Evolutionary conservation across 2,329 filamentous ascomycete species (phyloP), one percentile per base, ranked within the genome.

Genomic region (Alternaria triticina): DNA sequence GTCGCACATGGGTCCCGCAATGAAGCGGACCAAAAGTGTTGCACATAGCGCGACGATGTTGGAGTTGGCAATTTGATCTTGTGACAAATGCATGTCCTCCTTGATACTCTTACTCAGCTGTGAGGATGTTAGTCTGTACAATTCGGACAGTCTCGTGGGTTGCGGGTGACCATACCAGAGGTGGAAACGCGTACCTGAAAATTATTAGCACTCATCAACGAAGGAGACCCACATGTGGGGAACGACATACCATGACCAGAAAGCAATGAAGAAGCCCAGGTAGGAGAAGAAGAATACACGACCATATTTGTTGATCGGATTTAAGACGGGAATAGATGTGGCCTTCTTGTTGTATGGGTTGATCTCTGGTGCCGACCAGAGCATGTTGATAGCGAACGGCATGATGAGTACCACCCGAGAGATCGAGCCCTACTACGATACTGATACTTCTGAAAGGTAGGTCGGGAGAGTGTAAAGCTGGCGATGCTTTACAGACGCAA

Each of bases 271-370:
- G 80, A 96, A 96, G 3, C 92, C 92, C 51, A 94, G 86, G 89
- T 92, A 96, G 1, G 91, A 91, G 82, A 97, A 97, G 84, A 94
- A 93, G 81, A 96, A 97, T 0, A 96, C 93, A 7, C 93, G 87
- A 40, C 93, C 94, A 83, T 97, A 94, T 71, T 89, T 83, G 78
- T 96, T 86, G 72, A 94, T 76, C 0, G 90, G 87, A 78, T 97
- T 97, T 65, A 97, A 82, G 22, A 92, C 78, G 0, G 94, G 94
- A 50, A 97, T 88, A 0, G 91, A 91, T 64, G 87, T 88, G 57
- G 94, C 94, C 79, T 97, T 97, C 62, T 87, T 86, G 82, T 91
- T 97, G 82, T 93, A 87, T 10, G 93, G 92, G 79, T 97, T 96
- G 82, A 96, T 82, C 77, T 91, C 88, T 44, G 93, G 93, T 30